These are phyloP conservation scores for Ceratocystis harringtonii DNA, from an alignment of 2,329 filamentous ascomycete species.

Conservation along the genomic window DNA sequence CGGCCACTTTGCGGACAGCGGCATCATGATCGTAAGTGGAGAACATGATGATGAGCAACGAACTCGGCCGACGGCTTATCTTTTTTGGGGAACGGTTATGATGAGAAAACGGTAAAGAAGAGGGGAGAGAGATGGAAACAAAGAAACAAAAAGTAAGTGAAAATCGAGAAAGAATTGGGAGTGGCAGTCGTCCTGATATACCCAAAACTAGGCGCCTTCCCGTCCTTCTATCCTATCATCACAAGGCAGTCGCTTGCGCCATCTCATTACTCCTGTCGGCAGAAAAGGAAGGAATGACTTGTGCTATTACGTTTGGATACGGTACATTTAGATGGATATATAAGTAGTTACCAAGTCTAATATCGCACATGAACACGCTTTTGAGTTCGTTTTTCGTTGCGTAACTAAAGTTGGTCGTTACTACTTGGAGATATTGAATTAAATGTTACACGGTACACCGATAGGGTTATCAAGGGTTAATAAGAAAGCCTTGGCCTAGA, in stretches of 20 bases:
- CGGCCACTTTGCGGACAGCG: constrained; percentile 31
- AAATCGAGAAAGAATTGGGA: constrained; percentile 20
- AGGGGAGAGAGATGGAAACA: not conserved
- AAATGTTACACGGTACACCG: not conserved
- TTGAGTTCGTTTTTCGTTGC: no score
- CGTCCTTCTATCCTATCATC: not conserved
- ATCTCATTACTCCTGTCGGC: not conserved
- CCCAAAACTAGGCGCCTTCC: not conserved
- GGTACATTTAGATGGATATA: not conserved
- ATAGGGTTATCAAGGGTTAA: not conserved
- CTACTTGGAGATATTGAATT: not conserved
- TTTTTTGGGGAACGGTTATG: no score
- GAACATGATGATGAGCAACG: not conserved
- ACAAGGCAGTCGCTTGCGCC: not conserved
- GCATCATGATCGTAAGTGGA: constrained; percentile 28
- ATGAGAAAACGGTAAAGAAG: not conserved
- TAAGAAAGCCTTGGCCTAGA: not conserved
- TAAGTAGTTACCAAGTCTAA: not conserved
- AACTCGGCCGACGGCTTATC: no score
- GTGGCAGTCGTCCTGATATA: constrained; percentile 9
- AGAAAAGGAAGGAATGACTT: not conserved
- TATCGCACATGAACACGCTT: not conserved
- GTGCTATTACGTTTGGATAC: not conserved
- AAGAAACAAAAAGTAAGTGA: not conserved
- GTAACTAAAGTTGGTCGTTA: no score